phyloP scores from a whole-genome alignment of 805 yeast genomes.

The Ogataea populi-albae region DNA sequence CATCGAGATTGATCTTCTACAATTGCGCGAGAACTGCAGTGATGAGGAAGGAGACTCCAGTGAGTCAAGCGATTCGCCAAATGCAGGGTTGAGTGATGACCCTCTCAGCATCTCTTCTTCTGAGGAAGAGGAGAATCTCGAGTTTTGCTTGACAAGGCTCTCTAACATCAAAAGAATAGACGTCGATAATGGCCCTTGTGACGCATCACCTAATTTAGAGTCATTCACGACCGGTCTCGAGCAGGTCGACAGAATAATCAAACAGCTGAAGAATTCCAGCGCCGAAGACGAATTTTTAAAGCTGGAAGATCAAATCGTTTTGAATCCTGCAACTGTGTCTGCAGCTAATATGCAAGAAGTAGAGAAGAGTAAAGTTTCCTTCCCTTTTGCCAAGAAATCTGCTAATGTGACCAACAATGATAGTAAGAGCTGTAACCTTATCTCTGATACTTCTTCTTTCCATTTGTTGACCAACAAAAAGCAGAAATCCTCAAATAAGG shows the following conservation, averaged over 20 bases:
- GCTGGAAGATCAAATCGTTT: slow-evolving; percentile 15
- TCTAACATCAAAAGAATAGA: slow-evolving; percentile 13
- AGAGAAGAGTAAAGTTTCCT: slow-evolving; percentile 3
- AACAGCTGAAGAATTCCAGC: slow-evolving; percentile 18
- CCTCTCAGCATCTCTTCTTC: slow-evolving; percentile 24
- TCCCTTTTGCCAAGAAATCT: slow-evolving; percentile 7
- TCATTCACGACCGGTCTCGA: slow-evolving; percentile 29
- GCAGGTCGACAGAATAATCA: slow-evolving; percentile 30
- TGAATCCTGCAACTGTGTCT: slow-evolving; percentile 7
- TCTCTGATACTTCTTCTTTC: slow-evolving; percentile 27
- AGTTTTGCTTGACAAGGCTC: slow-evolving; percentile 14
- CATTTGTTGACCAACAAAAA: slow-evolving; percentile 16
- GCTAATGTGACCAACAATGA: slow-evolving; percentile 4
- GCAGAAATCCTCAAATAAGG: slow-evolving; percentile 1
- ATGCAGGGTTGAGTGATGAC: slow-evolving; percentile 19
- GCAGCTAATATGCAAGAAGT: not conserved
- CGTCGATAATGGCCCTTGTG: slow-evolving; percentile 2
- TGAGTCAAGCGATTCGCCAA: slow-evolving; percentile 5
- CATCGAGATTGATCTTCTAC: slow-evolving; percentile 25
- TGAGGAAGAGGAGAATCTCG: slow-evolving; percentile 23
- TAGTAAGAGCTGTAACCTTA: slow-evolving; percentile 18
- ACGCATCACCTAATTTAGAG: slow-evolving; percentile 7
- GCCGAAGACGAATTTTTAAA: slow-evolving; percentile 19
- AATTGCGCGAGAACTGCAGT: slow-evolving; percentile 17
- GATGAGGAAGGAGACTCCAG: slow-evolving; percentile 11